Evolutionary conservation across 2,329 filamentous ascomycete species (phyloP).

Genomic region (Fusarium sacchari): DNA sequence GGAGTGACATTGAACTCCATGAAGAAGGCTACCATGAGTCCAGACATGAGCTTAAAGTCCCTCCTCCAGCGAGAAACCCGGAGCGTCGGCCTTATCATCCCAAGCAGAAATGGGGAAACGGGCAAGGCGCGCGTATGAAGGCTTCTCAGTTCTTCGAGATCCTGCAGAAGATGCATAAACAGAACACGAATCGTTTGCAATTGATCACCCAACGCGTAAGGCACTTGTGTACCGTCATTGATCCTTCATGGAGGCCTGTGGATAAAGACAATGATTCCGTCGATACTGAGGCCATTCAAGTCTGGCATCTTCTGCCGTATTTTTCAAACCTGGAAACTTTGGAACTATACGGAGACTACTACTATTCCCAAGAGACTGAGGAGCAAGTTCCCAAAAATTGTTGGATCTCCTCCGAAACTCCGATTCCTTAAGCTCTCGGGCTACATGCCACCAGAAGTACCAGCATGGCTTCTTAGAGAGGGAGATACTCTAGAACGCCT

Average conservation of each 20-base stretch:
- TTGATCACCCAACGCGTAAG: background rate
- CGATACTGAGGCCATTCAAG: background rate
- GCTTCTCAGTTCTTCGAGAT: constrained; percentile 4
- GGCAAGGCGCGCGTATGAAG: background rate
- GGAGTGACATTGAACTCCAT: constrained; percentile 32
- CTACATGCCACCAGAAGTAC: constrained; percentile 7
- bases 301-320: constrained; percentile 25
- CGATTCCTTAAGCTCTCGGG: constrained; percentile 22
- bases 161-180: background rate
- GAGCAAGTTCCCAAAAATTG: background rate
- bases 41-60: background rate
- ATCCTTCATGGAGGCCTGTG: background rate
- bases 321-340: constrained; percentile 17
- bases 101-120: background rate
- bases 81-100: background rate
- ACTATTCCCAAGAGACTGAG: accelerated
- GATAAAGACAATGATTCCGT: accelerated
- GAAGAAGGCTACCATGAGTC: constrained; percentile 11
- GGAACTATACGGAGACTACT: constrained; percentile 4
- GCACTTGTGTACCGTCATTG: constrained; percentile 4
- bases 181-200: background rate
- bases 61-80: constrained; percentile 1
- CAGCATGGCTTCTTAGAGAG: constrained; percentile 10
- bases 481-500: constrained; percentile 12
- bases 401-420: background rate